These are phyloP conservation scores for Brettanomyces anomalus DNA, from an alignment of 805 yeast species.

Conservation along the genomic window DNA sequence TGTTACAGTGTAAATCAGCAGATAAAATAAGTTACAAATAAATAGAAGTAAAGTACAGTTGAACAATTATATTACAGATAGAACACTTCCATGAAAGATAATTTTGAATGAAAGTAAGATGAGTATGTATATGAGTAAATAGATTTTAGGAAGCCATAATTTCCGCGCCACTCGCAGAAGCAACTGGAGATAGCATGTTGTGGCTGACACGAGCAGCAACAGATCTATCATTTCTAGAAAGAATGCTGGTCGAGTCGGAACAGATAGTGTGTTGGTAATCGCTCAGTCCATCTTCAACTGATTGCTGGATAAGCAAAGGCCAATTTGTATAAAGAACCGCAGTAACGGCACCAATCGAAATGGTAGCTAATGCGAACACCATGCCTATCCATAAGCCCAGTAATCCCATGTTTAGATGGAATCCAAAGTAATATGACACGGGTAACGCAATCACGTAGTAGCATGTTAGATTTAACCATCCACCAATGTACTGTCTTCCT, in stretches of 20 bases:
- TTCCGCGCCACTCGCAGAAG: background rate
- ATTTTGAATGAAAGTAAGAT: no score
- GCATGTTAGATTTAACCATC: conserved; percentile 44
- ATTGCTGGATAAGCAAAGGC: conserved; percentile 21
- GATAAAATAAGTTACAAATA: no score
- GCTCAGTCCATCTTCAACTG: conserved; percentile 20
- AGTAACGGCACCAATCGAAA: conserved; percentile 35
- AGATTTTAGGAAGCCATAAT: no score
- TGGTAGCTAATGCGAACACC: conserved; percentile 41
- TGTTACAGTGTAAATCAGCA: no score
- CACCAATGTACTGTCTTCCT: conserved; percentile 61
- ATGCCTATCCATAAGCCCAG: conserved; percentile 61
- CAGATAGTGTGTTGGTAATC: conserved; percentile 2
- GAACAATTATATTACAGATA: no score
- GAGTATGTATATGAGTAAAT: no score
- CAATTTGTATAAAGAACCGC: conserved; percentile 23
- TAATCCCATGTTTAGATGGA: conserved; percentile 38
- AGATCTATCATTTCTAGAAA: conserved; percentile 6
- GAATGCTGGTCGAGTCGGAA: background rate
- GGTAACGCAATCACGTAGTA: conserved; percentile 61
- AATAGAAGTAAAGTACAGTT: no score
- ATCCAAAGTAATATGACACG: conserved; percentile 44
- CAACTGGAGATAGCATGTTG: conserved; percentile 19
- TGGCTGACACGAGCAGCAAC: conserved; percentile 18
- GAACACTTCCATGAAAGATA: no score